Conservation (phyloP, 1,284 basidiomycete genomes). For the Sutorius eximius region DNA sequence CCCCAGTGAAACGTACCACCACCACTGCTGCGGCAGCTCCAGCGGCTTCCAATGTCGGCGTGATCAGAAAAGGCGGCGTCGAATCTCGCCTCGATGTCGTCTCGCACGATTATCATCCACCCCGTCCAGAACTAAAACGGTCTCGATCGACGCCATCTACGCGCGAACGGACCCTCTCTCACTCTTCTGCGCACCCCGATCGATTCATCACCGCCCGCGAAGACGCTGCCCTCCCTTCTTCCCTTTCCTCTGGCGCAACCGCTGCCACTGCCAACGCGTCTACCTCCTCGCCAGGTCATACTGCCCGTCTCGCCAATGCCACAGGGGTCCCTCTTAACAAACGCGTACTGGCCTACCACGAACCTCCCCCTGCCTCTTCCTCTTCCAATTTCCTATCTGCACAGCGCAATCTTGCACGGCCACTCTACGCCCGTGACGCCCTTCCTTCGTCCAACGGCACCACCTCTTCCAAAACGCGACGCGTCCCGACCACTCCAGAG, state of each 20-base stretch:
- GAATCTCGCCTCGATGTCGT: conserved; percentile 75
- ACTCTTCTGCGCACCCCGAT: conserved; percentile 54
- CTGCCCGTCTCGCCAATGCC: conserved; percentile 70
- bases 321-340: conserved; percentile 72
- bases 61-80: conserved; percentile 72
- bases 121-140: conserved; percentile 64
- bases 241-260: conserved; percentile 60
- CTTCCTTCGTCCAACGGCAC: conserved; percentile 61
- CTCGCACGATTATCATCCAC: conserved; percentile 55
- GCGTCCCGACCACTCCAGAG: conserved; percentile 83
- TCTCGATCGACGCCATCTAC: conserved; percentile 69
- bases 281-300: conserved; percentile 63
- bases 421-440: conserved; percentile 68
- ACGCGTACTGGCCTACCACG: conserved; percentile 76
- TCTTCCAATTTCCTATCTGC: conserved; percentile 68
- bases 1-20: conserved; percentile 62
- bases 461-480: conserved; percentile 66
- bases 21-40: conserved; percentile 52
- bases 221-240: conserved; percentile 56
- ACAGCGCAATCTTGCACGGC: conserved; percentile 71
- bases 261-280: conserved; percentile 35
- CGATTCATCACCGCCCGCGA: conserved; percentile 74
- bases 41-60: conserved; percentile 60
- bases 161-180: conserved; percentile 31
- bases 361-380: conserved; percentile 68